Evolutionary conservation across 2,329 filamentous ascomycete genomes (phyloP), one percentile per base, ranked within the genome.

Genomic region (Dichotomopilus funicola): DNA sequence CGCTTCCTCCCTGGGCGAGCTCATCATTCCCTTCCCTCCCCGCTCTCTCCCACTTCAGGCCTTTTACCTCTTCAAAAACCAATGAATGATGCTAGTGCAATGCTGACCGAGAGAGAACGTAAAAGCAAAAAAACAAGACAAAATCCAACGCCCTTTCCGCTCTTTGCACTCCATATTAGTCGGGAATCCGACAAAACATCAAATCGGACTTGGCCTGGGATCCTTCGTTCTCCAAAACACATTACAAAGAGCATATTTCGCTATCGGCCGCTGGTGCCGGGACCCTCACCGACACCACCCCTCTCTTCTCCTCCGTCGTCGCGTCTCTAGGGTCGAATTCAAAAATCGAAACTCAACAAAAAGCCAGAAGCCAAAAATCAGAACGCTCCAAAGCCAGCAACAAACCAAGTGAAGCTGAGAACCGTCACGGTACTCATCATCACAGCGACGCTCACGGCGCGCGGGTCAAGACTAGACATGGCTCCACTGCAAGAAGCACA

Each of bases 381-480:
- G 3, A 62, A 55, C 10, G 61, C 55, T 10, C 62, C 63, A 49
- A 81, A 65, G 2, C 82, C 81, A 31, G 73, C 73, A 40, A 84
- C 80, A 62, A 85, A 85, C 81, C 81, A 85, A 35, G 81, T 84
- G 61, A 86, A 85, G 65, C 78, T 81, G 35, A 80, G 60, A 4
- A 85, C 71, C 1, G 82, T 85, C 44, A 82, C 66, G 36, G 78
- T 49, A 62, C 77, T 75, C 78, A 84, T 83, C 10, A 73, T 71
- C 49, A 81, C 45, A 38, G 77, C 77, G 54, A 83, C 74, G 5
- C 74, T 72, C 7, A 83, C 38, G 1, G 77, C 77, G 43, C 74
- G 72, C 58, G 66, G 68, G 58, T 81, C 76, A 55, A 77, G 68
- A 46, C 71, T 69, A 11, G 75, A 72, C 31, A 75, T 53, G 19